Percentiles rank a stretch among this genome's conserved stretches.
phyloP scores from a whole-genome alignment of 805 yeast species.

The Ogataea henricii region DNA sequence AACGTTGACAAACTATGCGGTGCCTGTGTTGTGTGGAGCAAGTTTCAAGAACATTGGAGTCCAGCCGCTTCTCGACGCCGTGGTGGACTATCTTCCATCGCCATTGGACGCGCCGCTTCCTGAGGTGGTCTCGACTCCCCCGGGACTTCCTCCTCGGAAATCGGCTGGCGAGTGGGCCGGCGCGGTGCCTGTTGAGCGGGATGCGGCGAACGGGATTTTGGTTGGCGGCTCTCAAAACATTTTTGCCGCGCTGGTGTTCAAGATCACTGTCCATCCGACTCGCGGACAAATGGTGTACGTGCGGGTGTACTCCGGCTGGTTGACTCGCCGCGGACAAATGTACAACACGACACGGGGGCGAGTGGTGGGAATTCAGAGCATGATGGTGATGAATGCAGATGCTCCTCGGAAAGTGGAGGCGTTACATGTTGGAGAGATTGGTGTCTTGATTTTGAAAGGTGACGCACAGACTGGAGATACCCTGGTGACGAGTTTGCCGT shows the following conservation, averaged over 20 bases:
- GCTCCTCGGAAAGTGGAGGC: slow-evolving; percentile 68
- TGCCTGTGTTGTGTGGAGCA: slow-evolving; percentile 91
- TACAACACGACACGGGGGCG: slow-evolving; percentile 70
- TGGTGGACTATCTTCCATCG: slow-evolving; percentile 75
- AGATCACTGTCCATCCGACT: slow-evolving; percentile 82
- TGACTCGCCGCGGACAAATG: slow-evolving; percentile 62
- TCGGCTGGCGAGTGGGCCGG: slow-evolving; percentile 18
- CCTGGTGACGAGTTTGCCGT: slow-evolving; percentile 59
- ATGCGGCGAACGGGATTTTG: slow-evolving; percentile 48
- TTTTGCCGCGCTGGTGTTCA: slow-evolving; percentile 84
- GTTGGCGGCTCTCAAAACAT: slow-evolving; percentile 59
- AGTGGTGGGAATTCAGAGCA: slow-evolving; percentile 61
- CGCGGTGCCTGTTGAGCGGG: slow-evolving; percentile 38
- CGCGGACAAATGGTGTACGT: slow-evolving; percentile 84
- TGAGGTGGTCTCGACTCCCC: slow-evolving; percentile 38
- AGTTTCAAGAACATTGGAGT: slow-evolving; percentile 92
- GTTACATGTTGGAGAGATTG: slow-evolving; percentile 80
- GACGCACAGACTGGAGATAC: slow-evolving; percentile 91
- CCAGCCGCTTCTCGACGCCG: slow-evolving; percentile 88
- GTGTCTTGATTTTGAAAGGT: slow-evolving; percentile 78
- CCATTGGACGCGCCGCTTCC: slow-evolving; percentile 69
- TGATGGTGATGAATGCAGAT: slow-evolving; percentile 88
- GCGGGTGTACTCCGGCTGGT: slow-evolving; percentile 82
- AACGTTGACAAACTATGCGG: slow-evolving; percentile 56
- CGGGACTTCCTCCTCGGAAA: slow-evolving; percentile 20